Base-by-base conservation (phyloP, 2,329 filamentous ascomycete genomes). In the Ophiosphaerella korrae region DNA sequence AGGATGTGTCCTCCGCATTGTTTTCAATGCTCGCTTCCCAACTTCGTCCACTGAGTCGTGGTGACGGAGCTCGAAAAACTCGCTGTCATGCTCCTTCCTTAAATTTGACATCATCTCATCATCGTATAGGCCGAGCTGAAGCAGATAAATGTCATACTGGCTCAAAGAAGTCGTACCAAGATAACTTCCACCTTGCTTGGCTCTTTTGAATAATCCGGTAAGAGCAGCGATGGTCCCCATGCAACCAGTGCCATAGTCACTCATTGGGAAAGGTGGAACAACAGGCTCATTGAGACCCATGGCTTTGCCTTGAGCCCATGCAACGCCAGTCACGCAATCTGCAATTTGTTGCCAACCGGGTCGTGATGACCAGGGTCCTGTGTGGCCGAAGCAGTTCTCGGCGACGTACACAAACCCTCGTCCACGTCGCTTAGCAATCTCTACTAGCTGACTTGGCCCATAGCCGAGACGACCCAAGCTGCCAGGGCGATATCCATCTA, bases 341-440 rank as follows among this genome's bases (percentile, higher is more conserved):
- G 86, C 86, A 58, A 88, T 88, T 60, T 88, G 86, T 64, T 88
- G 87, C 87, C 87, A 90, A 6, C 87, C 87, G 5, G 85, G 82
- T 3, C 87, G 78, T 7, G 75, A 72, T 1, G 82, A 80, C 87
- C 86, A 89, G 51, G 86, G 83, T 5, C 81, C 83, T 26, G 80
- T 74, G 31, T 82, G 84, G 1, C 88, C 88, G 59, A 89, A 90
- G 67, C 87, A 90, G 66, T 90, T 86, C 68, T 90, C 87, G 31
- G 83, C 81, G 7, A 89, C 84, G 61, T 88, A 88, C 6, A 90
- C 79, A 31, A 87, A 82, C 1, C 87, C 87, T 63, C 81, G 84
- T 3, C 82, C 80, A 14, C 86, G 78, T 50, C 77, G 71, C 49
- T 78, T 74, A 1, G 82, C 82, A 31, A 86, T 65, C 5, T 80